Base-by-base conservation (phyloP, 257 asterid genomes). In the Scutellaria baicalensis region DNA sequence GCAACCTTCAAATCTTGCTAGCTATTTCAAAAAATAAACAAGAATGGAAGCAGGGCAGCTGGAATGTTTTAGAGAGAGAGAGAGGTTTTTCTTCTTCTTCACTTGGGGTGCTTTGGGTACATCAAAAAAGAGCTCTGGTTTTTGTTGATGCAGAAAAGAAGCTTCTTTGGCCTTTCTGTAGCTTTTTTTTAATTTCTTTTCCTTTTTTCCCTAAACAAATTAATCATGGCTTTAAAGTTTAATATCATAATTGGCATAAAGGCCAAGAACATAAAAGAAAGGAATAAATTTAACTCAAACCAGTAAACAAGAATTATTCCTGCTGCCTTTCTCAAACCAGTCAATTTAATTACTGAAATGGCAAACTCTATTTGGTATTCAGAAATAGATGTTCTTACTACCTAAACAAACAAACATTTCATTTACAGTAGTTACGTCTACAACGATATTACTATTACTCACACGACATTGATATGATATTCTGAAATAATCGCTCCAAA, bases 161-260 rank as follows among this genome's bases (percentile, higher is more conserved):
- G 82, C 61, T 78, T 83, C 82, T 73, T 75, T 73, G 83, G 84
- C 78, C 77, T 78, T 75, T 90, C 81, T 80, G 81, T 76, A 67
- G 68, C 71, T 64, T 45, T 43, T 31, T 45, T 44, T 45, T 1
- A 23, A 33, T 48, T 42, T n/a, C 23, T 57, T 64, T 56, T 42
- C 44, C 50, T 14, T 57, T 23, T 1, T 11, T 4, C 31, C 31
- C 20, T 8, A 5, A 33, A 58, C 9, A 48, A 45, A 40, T 9
- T 75, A 51, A 51, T 62, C 71, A 71, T 71, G 59, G 13, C 62
- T 38, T 42, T 35, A 42, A 40, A 27, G 33, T 27, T 27, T 54
- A 54, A 54, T 65, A 59, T 65, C 43, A 61, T 62, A 62, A 40
- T 65, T 64, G 59, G 59, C 70, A 49, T 40, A 70, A 64, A 64